Base-by-base conservation (phyloP, 2,329 filamentous ascomycete genomes). In the Fusarium hainanense region DNA sequence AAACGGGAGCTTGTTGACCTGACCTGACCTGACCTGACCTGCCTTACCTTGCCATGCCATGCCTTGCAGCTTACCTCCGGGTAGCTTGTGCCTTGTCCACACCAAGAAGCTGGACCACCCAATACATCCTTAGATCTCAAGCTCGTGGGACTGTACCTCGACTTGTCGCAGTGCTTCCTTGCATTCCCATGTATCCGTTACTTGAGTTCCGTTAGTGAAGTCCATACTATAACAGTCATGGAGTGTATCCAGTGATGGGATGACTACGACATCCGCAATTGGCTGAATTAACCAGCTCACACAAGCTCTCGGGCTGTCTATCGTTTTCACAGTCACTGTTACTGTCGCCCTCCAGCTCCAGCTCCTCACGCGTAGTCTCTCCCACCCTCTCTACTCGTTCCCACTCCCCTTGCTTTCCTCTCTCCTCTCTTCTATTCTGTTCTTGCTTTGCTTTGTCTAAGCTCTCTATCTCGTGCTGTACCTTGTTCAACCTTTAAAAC, bases 161-260 rank as follows among this genome's bases (percentile, higher is more conserved):
- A 51, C n/a, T 46, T 57, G 32, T 61, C 54, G 63, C 51, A 51
- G 41, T 52, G 16, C 56, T 64, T 64, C 63, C 54, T 66, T 63
- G 51, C 68, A 65, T 71, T 69, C 46, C 51, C 46, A 71, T 68
- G 68, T 71, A 71, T 69, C 49, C 63, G 34, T 49, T 70, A 68
- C 68, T 41, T 50, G 59, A 58, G 32, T 49, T 43, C 44, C 16
- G 68, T 70, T 70, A 70, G 68, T 69, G 68, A 71, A 62, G 51
- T 52, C 51, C 54, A n/a, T 46, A 48, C 62, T 52, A 58, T 49
- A 49, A 49, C 27, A 49, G 44, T 55, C 63, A 63, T 70, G 68
- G 68, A 70, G 68, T 70, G 68, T 70, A 56, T 55, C 68, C 63
- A 70, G 68, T 71, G 63, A 70, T 64, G 62, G 58, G 63, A 70